Conservation (phyloP, 2,329 filamentous ascomycete genomes). For the Paramyrothecium roridum region DNA sequence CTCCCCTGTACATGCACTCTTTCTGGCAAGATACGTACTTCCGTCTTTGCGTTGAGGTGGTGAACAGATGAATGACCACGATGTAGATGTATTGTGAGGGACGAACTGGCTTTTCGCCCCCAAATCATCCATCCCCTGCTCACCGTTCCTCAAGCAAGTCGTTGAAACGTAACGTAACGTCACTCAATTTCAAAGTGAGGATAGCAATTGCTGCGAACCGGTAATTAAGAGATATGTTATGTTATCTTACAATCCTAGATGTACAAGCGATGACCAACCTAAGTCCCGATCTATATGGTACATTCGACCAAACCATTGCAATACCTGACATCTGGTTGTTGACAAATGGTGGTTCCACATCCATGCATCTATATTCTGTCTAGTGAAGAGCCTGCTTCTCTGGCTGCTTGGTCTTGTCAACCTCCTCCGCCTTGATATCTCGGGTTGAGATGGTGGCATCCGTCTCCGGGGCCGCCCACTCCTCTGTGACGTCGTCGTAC, state of each 20-base stretch:
- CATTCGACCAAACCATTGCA: not conserved
- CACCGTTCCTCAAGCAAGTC: no score
- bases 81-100: no score
- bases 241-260: constrained; percentile 1
- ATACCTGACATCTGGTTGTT: no score
- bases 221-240: constrained; percentile 1
- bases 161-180: no score
- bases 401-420: constrained; percentile 5
- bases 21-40: no score
- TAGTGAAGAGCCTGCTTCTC: not conserved
- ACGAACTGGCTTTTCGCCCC: no score
- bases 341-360: not conserved
- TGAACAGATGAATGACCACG: no score
- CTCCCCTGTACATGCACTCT: no score
- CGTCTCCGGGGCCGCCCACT: constrained; percentile 16
- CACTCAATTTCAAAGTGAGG: no score
- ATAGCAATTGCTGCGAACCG: not conserved
- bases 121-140: no score
- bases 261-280: not conserved
- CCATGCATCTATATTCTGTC: not conserved
- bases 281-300: not conserved
- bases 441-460: constrained; percentile 2
- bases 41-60: no score
- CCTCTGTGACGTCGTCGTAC: constrained; percentile 12
- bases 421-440: constrained; percentile 11